Evolutionary conservation across 495 filamentous ascomycete species (phyloP), one percentile per base, ranked within the genome.

Genomic region (Cryomyces minteri): DNA sequence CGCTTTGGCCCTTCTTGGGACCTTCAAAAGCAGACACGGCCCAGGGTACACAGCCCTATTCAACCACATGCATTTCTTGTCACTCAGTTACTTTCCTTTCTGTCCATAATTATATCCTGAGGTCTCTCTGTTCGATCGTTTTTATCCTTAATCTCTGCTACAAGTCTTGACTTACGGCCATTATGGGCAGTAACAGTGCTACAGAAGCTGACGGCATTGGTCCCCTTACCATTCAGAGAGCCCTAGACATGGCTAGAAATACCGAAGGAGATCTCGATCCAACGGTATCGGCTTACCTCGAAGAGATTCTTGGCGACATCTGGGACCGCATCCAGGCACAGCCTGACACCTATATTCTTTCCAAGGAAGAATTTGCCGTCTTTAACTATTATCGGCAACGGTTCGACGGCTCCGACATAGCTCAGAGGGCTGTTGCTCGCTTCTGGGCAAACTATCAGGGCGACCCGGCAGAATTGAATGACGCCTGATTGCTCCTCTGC

Each of bases 381-480:
- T 85, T 87, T 69, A 88, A 76, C 58, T 87, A 76, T 55, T 84
- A 76, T 57, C 73, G 78, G 39, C 51, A 61, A 18, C 70, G 74
- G 1, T 84, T 25, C 2, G 18, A 25, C 18, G 18, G 18, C 18
- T 58, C 58, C 5, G 48, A 48, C 25, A 48, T 73, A n/a, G 66
- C 67, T 30, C 45, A 48, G 34, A 48, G 45, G 0, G 74, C 73
- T 2, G 62, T 62, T 43, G 55, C 53, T 28, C 58, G 68, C 6
- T 77, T 67, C 52, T 79, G 74, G 74, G 57, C 67, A 38, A 49
- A 66, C 42, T 53, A 53, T 40, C 52, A 55, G 43, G 58, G 61
- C 4, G 3, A 43, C 31, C 36, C 11, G 54, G 18, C 18, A 1
- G 18, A 25, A 2, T 25, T 25, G 18, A 25, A 25, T 2, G 18